phyloP scores from a whole-genome alignment of 2,329 filamentous ascomycete species.

The Falciphora oryzae region DNA sequence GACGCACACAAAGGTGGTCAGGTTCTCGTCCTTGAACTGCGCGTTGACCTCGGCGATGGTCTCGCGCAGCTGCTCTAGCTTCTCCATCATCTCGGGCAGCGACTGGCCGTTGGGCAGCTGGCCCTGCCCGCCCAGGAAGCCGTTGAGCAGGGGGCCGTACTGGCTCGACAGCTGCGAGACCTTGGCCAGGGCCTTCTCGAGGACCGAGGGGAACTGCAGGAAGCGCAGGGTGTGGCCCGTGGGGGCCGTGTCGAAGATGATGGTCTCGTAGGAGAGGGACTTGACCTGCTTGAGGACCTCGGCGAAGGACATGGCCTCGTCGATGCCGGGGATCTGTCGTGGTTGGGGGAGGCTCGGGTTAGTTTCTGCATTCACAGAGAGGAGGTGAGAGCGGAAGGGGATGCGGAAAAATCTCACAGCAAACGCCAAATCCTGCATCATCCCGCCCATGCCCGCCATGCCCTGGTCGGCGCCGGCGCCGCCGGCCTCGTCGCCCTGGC shows the following conservation, averaged over 20 bases:
- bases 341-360: background rate
- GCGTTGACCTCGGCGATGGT: constrained; percentile 95
- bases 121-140: constrained; percentile 57
- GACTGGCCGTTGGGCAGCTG: constrained; percentile 84
- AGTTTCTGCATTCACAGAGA: background rate
- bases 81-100: constrained; percentile 85
- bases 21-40: constrained; percentile 94
- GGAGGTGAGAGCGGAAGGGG: constrained; percentile 4
- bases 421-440: constrained; percentile 99
- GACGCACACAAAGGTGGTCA: constrained; percentile 97
- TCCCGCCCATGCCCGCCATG: constrained; percentile 73
- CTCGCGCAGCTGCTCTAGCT: constrained; percentile 87
- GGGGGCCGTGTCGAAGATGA: constrained; percentile 97
- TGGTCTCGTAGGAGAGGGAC: constrained; percentile 95
- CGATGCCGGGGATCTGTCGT: constrained; percentile 85
- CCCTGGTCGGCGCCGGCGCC: constrained; percentile 48
- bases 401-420: constrained; percentile 53
- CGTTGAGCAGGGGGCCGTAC: constrained; percentile 93
- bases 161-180: constrained; percentile 89
- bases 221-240: constrained; percentile 98
- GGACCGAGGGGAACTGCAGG: constrained; percentile 94
- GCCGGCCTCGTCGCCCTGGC: constrained; percentile 61
- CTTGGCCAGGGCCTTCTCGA: constrained; percentile 98
- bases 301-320: constrained; percentile 99
- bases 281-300: constrained; percentile 99